Evolutionary conservation across 495 filamentous ascomycete genomes (phyloP), one percentile per base, ranked within the genome.

Genomic region (Elasticomyces elasticus): DNA sequence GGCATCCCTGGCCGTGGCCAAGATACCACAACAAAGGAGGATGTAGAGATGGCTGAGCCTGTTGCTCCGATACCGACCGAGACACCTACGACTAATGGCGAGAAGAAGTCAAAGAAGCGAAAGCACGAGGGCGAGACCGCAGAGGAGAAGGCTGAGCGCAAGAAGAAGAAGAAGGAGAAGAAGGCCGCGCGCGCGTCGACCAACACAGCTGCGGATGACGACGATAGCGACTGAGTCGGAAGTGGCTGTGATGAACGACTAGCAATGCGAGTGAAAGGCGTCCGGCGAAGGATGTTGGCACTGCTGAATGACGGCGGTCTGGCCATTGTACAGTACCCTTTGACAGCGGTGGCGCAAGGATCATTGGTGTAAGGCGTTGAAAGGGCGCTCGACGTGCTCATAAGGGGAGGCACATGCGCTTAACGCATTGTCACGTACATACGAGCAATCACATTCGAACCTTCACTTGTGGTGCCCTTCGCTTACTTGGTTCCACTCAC

Each of bases 21-120:
- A 69, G 74, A 77, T 55, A 70, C 67, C 25, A 63, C 67, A 17
- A 38, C 64, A 15, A 67, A 67, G 51, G 62, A 69, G 19, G 74
- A 77, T 7, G 64, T 70, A 41, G 52, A 64, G 10, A 55, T 65
- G 40, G 62, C 71, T 2, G 67, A 72, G 19, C 58, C 74, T 19
- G 54, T 66, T 20, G 52, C 68, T 43, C 52, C 71, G 4, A 60
- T 45, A 13, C 54, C 49, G 15, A 48, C 28, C 12, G 35, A 40
- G 13, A 25, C 54, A 17, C 51, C 62, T 13, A 56, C 58, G 13
- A 42, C 35, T 19, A 33, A 7, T 15, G 35, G 4, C 35, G 35
- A 40, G 35, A 54, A 55, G 35, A 64, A 62, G 51, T 67, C 65
- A 59, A 63, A 67, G 49, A 71, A 70, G 66, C 54, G 58, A 28